Percentiles rank a stretch among this genome's conserved stretches.
These are phyloP conservation scores for Fremontodendron californicum DNA, from an alignment of 345 rosid species.

Conservation along the genomic window DNA sequence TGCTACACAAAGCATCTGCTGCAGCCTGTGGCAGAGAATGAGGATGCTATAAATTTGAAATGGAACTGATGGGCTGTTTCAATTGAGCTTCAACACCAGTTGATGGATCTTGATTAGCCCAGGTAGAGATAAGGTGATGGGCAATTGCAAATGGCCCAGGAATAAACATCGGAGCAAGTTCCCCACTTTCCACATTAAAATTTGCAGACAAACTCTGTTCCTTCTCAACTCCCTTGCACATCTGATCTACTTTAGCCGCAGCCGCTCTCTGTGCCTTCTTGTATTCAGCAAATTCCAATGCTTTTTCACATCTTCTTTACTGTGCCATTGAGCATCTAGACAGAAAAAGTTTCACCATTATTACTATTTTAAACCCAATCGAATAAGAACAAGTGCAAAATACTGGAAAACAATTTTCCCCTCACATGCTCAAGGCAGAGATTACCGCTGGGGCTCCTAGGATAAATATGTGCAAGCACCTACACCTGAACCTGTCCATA, in stretches of 20 bases:
- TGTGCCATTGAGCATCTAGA: conserved; percentile 84
- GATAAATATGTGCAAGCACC: not conserved
- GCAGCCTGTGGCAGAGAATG: not conserved
- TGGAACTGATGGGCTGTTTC: conserved; percentile 35
- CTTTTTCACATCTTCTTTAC: conserved; percentile 75
- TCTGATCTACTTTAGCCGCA: no score
- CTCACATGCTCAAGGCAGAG: not conserved
- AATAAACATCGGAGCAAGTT: no score
- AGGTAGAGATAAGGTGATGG: no score
- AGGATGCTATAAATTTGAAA: conserved; percentile 49
- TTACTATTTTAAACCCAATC: not conserved
- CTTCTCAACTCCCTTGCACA: no score
- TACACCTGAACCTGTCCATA: no score
- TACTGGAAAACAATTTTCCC: not conserved
- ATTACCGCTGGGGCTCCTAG: not conserved
- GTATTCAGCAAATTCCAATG: no score
- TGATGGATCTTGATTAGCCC: no score
- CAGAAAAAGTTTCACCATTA: not conserved
- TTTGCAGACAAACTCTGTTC: no score
- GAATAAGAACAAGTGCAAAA: not conserved
- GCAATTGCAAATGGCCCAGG: no score
- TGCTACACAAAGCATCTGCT: not conserved
- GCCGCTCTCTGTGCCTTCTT: no score
- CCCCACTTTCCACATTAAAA: no score
- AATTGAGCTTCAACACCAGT: conserved; percentile 25